These are phyloP conservation scores for Truncatella angustata DNA, from an alignment of 2,329 filamentous ascomycete genomes.

Conservation along the genomic window DNA sequence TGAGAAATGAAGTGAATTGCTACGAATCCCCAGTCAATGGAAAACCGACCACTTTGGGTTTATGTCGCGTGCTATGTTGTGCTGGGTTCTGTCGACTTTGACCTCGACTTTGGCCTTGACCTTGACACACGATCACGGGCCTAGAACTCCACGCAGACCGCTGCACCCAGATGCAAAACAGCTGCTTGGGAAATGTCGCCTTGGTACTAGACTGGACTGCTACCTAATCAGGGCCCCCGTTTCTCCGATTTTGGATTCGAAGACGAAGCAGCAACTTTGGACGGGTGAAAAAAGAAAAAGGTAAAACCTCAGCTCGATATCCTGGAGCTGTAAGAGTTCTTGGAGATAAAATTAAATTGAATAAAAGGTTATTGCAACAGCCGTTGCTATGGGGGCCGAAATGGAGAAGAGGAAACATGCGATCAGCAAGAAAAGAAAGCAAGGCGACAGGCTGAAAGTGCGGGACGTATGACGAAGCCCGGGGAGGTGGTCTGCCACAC, in stretches of 20 bases:
- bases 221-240: background rate
- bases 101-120: no score
- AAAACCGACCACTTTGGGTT: no score
- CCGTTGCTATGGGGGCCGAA: background rate
- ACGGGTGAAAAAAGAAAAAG: background rate
- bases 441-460: background rate
- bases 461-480: conserved; percentile 3
- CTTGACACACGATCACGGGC: background rate
- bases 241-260: background rate
- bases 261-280: background rate
- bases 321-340: background rate
- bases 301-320: background rate
- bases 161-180: no score
- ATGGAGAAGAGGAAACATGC: background rate
- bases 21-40: no score
- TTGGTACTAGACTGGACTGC: background rate
- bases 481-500: no score
- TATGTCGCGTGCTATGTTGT: background rate
- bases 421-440: background rate
- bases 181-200: no score
- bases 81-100: background rate
- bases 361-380: no score
- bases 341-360: no score
- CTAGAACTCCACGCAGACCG: background rate
- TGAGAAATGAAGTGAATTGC: no score